A percentile compares a stretch with the other conserved stretches of the same genome.
These are phyloP conservation scores for Zalaria sp. DNA, from an alignment of 2,329 filamentous ascomycete genomes.

Conservation along the genomic window DNA sequence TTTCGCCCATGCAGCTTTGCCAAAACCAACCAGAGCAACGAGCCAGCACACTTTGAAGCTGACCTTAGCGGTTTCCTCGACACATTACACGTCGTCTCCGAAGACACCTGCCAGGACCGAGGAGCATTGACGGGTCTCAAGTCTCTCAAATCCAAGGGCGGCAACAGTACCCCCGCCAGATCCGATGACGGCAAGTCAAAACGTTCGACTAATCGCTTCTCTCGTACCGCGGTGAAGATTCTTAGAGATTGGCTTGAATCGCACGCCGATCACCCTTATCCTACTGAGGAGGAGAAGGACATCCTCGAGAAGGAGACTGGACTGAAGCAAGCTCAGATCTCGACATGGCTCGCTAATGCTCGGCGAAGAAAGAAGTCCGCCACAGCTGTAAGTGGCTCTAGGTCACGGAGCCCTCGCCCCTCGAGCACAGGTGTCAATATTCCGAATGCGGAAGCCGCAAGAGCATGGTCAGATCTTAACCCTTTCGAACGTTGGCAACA, in stretches of 20 bases:
- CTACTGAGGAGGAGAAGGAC: conserved; percentile 76
- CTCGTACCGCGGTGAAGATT: conserved; percentile 63
- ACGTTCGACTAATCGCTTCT: conserved; percentile 37
- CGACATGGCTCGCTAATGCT: conserved; percentile 86
- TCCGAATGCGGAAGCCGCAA: neutral
- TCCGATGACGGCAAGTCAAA: conserved; percentile 17
- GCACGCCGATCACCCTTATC: conserved; percentile 73
- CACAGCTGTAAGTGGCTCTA: conserved; percentile 13
- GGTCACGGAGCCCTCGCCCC: neutral
- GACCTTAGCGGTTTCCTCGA: conserved; percentile 25
- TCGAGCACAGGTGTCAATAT: neutral
- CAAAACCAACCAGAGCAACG: conserved; percentile 12
- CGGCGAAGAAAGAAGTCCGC: conserved; percentile 68
- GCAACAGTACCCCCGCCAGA: conserved; percentile 7
- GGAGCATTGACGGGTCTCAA: conserved; percentile 23
- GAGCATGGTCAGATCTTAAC: conserved; percentile 24
- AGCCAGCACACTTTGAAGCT: conserved; percentile 10
- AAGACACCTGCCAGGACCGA: conserved; percentile 21
- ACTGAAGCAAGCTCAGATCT: conserved; percentile 69
- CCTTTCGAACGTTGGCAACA: conserved; percentile 52
- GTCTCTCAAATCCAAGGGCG: conserved; percentile 12
- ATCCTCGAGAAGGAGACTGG: conserved; percentile 65
- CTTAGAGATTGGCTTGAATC: conserved; percentile 74
- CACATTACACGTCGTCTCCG: conserved; percentile 31
- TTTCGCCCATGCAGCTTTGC: conserved; percentile 35